Evolutionary conservation across 805 yeast species (phyloP).

Genomic region (Candida palmyrensis): DNA sequence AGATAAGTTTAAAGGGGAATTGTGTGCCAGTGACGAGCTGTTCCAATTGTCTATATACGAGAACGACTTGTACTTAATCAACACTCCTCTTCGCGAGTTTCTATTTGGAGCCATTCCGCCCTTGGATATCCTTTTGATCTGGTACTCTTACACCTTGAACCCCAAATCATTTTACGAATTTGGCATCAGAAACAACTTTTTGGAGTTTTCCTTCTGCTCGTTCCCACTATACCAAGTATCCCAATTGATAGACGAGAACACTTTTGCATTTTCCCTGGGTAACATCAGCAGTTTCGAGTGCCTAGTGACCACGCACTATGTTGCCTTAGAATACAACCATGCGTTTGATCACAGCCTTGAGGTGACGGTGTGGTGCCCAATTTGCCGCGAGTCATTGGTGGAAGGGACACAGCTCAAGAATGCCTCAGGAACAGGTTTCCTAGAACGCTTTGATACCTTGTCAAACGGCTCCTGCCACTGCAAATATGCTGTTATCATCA

Average conservation of each 20-base stretch:
- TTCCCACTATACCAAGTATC: constrained; percentile 14
- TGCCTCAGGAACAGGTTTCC: not conserved
- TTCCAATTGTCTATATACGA: constrained; percentile 4
- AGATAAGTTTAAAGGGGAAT: not conserved
- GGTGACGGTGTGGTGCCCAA: not conserved
- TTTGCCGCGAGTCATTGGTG: not conserved
- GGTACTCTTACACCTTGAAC: constrained; percentile 19
- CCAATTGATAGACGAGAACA: constrained; percentile 8
- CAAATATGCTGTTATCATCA: too few relatives aligned
- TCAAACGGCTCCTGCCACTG: constrained; percentile 6
- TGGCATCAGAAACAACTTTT: constrained; percentile 11
- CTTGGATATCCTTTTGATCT: constrained; percentile 18
- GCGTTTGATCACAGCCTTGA: not conserved
- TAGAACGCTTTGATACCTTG: too few relatives aligned
- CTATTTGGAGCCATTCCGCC: constrained; percentile 17
- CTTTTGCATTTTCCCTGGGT: constrained; percentile 11
- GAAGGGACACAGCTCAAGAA: not conserved
- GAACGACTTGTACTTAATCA: too few relatives aligned
- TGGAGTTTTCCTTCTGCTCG: constrained; percentile 11
- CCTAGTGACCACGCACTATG: too few relatives aligned
- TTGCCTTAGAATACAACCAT: not conserved
- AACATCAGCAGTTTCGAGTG: too few relatives aligned
- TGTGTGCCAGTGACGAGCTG: constrained; percentile 1
- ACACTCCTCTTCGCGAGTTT: too few relatives aligned
- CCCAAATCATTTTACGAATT: constrained; percentile 12